phyloP scores from a whole-genome alignment of 2,329 filamentous ascomycete species.

The Fusarium sp. region DNA sequence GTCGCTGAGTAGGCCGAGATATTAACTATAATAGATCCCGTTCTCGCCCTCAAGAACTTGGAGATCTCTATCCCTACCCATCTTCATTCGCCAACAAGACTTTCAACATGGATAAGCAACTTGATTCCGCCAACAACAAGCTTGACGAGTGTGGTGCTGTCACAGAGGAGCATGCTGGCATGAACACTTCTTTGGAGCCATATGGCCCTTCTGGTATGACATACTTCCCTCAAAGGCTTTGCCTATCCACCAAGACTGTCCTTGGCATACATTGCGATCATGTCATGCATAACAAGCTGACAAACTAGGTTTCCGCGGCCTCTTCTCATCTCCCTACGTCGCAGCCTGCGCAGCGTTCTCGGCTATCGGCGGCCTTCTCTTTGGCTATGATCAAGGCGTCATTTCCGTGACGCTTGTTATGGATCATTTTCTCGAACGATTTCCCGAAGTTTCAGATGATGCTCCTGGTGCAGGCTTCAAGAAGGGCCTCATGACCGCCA shows the following conservation, averaged over 20 bases:
- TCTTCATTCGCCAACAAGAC: no score
- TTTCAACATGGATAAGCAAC: not conserved
- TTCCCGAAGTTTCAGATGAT: constrained; percentile 50
- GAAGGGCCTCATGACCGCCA: constrained; percentile 62
- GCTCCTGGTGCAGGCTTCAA: constrained; percentile 55
- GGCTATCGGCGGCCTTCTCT: constrained; percentile 57
- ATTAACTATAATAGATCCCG: no score
- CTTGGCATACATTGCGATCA: no score
- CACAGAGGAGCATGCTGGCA: constrained; percentile 9
- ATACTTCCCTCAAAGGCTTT: no score
- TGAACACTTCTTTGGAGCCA: constrained; percentile 6
- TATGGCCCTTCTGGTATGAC: constrained; percentile 18
- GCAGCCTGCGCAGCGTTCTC: constrained; percentile 51
- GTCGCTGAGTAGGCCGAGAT: no score
- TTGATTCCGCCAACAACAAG: not conserved
- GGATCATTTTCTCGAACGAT: constrained; percentile 51
- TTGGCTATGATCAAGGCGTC: constrained; percentile 57
- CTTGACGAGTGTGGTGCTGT: constrained; percentile 6
- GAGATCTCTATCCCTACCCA: no score
- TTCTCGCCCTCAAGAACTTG: no score
- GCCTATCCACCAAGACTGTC: no score
- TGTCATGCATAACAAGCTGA: no score
- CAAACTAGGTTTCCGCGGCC: constrained; percentile 48
- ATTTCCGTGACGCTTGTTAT: constrained; percentile 56
- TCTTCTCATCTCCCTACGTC: constrained; percentile 51